phyloP scores from a whole-genome alignment of 352 stramenopile genomes.

The Pythium plurisporium region DNA sequence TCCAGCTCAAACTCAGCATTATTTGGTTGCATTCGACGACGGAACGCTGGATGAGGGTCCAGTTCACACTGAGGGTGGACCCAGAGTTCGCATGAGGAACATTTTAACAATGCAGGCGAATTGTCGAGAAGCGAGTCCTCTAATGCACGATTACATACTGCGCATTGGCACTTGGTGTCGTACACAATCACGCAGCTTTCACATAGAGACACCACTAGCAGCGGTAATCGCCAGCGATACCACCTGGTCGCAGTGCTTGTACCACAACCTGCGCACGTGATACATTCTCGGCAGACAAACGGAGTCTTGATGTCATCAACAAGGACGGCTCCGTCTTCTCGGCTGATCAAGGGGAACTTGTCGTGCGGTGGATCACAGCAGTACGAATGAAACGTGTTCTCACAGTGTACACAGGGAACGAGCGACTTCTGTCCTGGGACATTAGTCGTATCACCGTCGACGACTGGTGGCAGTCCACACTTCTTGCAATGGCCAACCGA shows the following conservation, averaged over 20 bases:
- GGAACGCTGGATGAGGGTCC: slow-evolving; percentile 58
- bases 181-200: slow-evolving; percentile 58
- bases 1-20: slow-evolving; percentile 45
- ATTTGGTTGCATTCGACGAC: slow-evolving; percentile 16
- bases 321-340: slow-evolving; percentile 50
- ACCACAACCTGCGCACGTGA: slow-evolving; percentile 55
- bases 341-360: slow-evolving; percentile 45
- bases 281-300: slow-evolving; percentile 69
- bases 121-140: slow-evolving; percentile 39
- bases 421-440: slow-evolving; percentile 13
- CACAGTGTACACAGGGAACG: slow-evolving; percentile 53
- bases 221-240: slow-evolving; percentile 69
- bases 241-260: slow-evolving; percentile 23
- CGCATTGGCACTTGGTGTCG: slow-evolving; percentile 62
- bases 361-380: slow-evolving; percentile 77
- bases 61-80: slow-evolving; percentile 78
- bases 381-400: slow-evolving; percentile 48
- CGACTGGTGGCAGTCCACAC: slow-evolving; percentile 12
- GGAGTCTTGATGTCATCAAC: slow-evolving; percentile 58
- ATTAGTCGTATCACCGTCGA: slow-evolving; percentile 11
- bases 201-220: slow-evolving; percentile 64
- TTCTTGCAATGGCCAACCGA: slow-evolving; percentile 6
- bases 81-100: slow-evolving; percentile 74
- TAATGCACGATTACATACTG: slow-evolving; percentile 56
- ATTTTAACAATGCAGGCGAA: slow-evolving; percentile 56